Evolutionary conservation across 2,329 filamentous ascomycete genomes (phyloP).

Genomic region (Phialophora tarda): DNA sequence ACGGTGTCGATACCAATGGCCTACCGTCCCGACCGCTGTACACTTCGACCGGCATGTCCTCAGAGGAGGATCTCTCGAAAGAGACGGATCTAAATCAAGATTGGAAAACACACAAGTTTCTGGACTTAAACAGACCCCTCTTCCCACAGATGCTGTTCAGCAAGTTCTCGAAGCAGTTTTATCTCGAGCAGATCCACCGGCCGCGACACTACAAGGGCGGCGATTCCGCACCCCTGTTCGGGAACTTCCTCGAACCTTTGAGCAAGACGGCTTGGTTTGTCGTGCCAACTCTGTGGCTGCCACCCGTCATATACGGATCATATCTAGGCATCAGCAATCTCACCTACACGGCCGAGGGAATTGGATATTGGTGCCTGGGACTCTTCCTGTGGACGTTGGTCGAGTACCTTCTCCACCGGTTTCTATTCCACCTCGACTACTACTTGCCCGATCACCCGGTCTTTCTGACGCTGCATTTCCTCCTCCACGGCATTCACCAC

Average conservation of each 20-base stretch:
- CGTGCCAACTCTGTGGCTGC: constrained; percentile 82
- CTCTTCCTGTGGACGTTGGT: constrained; percentile 84
- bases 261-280: constrained; percentile 95
- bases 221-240: constrained; percentile 89
- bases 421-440: constrained; percentile 91
- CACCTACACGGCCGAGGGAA: constrained; percentile 51
- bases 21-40: constrained; percentile 48
- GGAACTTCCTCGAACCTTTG: constrained; percentile 97
- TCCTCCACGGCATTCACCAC: constrained; percentile 96
- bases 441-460: constrained; percentile 89
- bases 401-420: constrained; percentile 88
- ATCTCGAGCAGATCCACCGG: constrained; percentile 92
- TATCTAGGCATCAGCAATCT: constrained; percentile 65
- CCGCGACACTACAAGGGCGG: constrained; percentile 96
- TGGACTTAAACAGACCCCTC: constrained; percentile 84
- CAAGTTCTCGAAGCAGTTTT: constrained; percentile 93
- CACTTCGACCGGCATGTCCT: constrained; percentile 80
- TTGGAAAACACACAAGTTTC: constrained; percentile 90
- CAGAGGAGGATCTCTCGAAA: constrained; percentile 80
- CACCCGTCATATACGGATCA: constrained; percentile 75
- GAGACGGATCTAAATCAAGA: constrained; percentile 79
- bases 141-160: constrained; percentile 86
- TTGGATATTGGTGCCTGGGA: constrained; percentile 71
- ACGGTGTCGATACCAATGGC: constrained; percentile 54
- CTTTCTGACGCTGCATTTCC: constrained; percentile 84